Percentiles rank a stretch among this genome's conserved stretches.
phyloP scores from a whole-genome alignment of 2,329 filamentous ascomycete species.

The Elsinoe necatrix region DNA sequence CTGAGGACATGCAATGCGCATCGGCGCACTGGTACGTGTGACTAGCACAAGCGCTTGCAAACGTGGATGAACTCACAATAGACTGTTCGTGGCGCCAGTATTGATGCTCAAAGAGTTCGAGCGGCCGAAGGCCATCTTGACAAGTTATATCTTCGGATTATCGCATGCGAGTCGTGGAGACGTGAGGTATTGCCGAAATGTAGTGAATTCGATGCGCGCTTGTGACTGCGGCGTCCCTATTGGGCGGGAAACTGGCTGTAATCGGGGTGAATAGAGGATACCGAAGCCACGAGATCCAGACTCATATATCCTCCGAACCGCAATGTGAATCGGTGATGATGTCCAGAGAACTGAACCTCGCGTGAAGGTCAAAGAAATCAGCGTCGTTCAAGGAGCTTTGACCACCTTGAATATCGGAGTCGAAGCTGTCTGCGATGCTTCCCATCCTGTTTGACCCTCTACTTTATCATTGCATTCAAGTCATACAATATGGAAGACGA shows the following conservation, averaged over 20 bases:
- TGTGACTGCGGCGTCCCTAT: too few relatives aligned
- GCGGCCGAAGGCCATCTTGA: conserved; percentile 36
- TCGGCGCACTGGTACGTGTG: not conserved
- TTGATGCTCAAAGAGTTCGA: conserved; percentile 48
- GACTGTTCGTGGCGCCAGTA: conserved; percentile 38
- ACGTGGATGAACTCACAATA: conserved; percentile 26
- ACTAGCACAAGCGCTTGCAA: not conserved
- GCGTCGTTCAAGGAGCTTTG: conserved; percentile 15
- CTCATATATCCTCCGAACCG: too few relatives aligned
- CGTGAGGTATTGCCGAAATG: not conserved
- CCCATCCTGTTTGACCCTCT: conserved; percentile 9
- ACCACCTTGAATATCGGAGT: conserved; percentile 14
- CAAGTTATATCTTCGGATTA: not conserved
- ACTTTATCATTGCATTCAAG: not conserved
- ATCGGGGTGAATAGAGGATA: too few relatives aligned
- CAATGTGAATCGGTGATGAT: not conserved
- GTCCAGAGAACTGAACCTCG: too few relatives aligned
- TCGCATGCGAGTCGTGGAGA: conserved; percentile 2
- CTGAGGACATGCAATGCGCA: not conserved
- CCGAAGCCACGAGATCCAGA: too few relatives aligned
- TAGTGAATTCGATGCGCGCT: too few relatives aligned
- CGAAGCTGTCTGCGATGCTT: conserved; percentile 10
- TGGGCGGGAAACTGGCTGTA: too few relatives aligned
- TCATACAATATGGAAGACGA: conserved; percentile 40
- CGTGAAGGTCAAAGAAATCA: conserved; percentile 2